Percentiles rank a stretch among this genome's conserved stretches.
Conservation (phyloP, 2,329 filamentous ascomycete genomes). For the Emericellopsis cladophorae region DNA sequence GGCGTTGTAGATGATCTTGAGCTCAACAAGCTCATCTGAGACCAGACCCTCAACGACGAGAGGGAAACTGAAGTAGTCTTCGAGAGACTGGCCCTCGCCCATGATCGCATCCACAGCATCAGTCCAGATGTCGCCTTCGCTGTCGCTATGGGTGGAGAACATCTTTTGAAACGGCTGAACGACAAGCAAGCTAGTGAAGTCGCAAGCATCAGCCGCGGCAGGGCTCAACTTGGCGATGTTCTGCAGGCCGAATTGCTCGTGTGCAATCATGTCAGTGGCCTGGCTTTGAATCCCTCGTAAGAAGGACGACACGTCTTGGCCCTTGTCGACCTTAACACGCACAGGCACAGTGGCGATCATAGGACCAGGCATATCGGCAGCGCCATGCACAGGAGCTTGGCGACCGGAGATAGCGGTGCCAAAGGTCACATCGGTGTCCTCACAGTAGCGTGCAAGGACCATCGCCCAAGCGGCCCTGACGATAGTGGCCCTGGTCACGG, state of each 20-base stretch:
- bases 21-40: neutral
- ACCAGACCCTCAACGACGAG: neutral
- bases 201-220: slow-evolving; percentile 6
- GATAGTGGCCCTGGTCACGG: slow-evolving; percentile 8
- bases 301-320: slow-evolving; percentile 4
- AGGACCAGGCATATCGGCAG: slow-evolving; percentile 7
- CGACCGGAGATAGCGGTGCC: slow-evolving; percentile 5
- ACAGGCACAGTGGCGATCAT: slow-evolving; percentile 7
- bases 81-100: neutral
- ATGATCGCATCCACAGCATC: neutral
- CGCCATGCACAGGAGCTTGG: slow-evolving; percentile 6
- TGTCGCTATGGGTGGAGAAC: slow-evolving; percentile 6
- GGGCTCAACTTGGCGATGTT: slow-evolving; percentile 8
- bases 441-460: slow-evolving; percentile 16
- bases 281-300: slow-evolving; percentile 5
- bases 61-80: neutral
- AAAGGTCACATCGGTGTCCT: slow-evolving; percentile 13
- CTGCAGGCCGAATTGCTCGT: slow-evolving; percentile 11
- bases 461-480: slow-evolving; percentile 4
- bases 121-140: neutral
- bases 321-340: slow-evolving; percentile 1
- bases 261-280: slow-evolving; percentile 8
- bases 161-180: slow-evolving; percentile 4
- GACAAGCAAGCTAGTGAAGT: slow-evolving; percentile 10
- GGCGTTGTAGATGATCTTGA: slow-evolving; percentile 3